Evolutionary conservation across 495 filamentous ascomycete genomes (phyloP), one percentile per base, ranked within the genome.

Genomic region (Talaromyces ruber): DNA sequence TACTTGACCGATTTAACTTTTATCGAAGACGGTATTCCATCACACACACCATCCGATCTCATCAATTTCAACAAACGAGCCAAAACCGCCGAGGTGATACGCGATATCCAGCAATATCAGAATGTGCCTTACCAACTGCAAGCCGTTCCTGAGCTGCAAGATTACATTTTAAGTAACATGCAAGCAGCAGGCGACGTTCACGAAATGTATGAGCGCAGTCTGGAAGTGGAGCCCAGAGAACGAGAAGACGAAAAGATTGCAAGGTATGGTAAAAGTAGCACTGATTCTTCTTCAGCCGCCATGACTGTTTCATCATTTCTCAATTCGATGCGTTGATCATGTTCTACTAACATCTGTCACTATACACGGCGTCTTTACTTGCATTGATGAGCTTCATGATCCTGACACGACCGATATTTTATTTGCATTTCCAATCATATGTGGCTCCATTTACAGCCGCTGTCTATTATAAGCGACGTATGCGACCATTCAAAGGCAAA

Each of bases 41-140:
- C 92, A 22, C 84, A 96, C 65, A 97, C 96, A 72, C 93, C 93
- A 69, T 93, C 92, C 21, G 88, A 94, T 68, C 79, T 96, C 68
- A 98, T 98, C 78, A 98, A 98, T 78, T 98, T 98, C 73, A 91
- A 90, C 69, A 98, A 98, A 80, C 89, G 95, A 34, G 89, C 92
- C 50, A 98, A 97, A 80, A 97, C 94, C 16, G 95, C 94, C 25
- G 94, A 97, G 70, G 94, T 98, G 52, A 98, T 98, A 65, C 89
- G 91, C 45, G 93, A 97, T 71, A 97, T 98, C 62, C 95, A 98
- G 74, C 92, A 97, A 72, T 98, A 97, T 70, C 95, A 98, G 71
- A 97, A 96, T 66, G 90, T 94, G 18, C 92, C 92, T 26, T 98
- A 98, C 68, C 86, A 90, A 6, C 80, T 98, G 43, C 88, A 92